A percentile compares a stretch with the other conserved stretches of the same genome.
These are phyloP conservation scores for Solanum megistacrolobum DNA, from an alignment of 257 asterid genomes.

Conservation along the genomic window DNA sequence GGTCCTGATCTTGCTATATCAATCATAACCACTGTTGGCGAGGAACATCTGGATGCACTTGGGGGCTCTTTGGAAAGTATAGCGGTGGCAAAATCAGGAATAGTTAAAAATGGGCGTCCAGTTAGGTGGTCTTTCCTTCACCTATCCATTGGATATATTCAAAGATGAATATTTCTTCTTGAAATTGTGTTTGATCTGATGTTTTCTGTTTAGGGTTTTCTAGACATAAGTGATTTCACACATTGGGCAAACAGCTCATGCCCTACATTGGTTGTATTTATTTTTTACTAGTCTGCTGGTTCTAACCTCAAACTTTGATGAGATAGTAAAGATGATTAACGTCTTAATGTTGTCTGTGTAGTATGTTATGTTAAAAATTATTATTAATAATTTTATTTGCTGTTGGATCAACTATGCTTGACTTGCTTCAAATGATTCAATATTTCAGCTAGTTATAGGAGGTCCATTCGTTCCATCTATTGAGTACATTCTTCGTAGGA, in stretches of 20 bases:
- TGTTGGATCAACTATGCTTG: not conserved
- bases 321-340: not conserved
- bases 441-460: conserved; percentile 73
- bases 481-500: conserved; percentile 68
- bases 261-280: not conserved
- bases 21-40: conserved; percentile 81
- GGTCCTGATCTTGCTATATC: conserved; percentile 61
- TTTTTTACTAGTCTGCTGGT: not conserved
- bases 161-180: not conserved
- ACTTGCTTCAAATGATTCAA: conserved; percentile 13
- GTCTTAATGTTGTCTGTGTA: not conserved
- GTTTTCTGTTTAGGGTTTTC: not conserved
- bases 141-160: conserved; percentile 4
- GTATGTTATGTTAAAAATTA: not conserved
- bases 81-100: conserved; percentile 86
- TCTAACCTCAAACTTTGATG: not conserved
- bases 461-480: conserved; percentile 87
- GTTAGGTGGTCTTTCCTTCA: conserved; percentile 73
- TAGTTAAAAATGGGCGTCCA: conserved; percentile 76
- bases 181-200: not conserved
- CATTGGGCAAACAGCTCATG: not conserved
- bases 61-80: conserved; percentile 96
- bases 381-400: not conserved
- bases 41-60: conserved; percentile 89
- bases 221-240: not conserved